These are phyloP conservation scores for Trichophyton simii DNA, from an alignment of 2,329 filamentous ascomycete species.

Conservation along the genomic window DNA sequence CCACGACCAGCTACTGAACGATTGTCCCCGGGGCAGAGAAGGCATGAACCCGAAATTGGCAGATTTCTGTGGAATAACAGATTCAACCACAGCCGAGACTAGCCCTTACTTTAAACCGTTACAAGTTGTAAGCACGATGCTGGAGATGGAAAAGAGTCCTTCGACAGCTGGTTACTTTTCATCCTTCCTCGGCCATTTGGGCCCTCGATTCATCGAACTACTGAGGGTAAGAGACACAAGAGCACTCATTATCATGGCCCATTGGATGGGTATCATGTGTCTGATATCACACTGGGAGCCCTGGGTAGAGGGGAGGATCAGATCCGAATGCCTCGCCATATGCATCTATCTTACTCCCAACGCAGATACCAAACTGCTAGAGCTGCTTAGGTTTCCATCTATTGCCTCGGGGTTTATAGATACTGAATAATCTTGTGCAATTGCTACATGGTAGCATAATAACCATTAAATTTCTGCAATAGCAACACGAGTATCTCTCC, in stretches of 20 bases:
- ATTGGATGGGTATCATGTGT: slow-evolving; percentile 26
- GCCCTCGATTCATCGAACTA: slow-evolving; percentile 18
- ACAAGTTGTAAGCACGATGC: slow-evolving; percentile 12
- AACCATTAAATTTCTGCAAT: neutral
- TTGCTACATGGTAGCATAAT: neutral
- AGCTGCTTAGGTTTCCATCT: slow-evolving; percentile 18
- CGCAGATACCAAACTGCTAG: slow-evolving; percentile 15
- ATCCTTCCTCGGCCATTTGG: slow-evolving; percentile 20
- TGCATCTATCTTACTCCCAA: slow-evolving; percentile 21
- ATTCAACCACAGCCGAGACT: slow-evolving; percentile 13
- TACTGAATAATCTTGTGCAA: neutral
- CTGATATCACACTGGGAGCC: slow-evolving; percentile 19
- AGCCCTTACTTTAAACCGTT: slow-evolving; percentile 20
- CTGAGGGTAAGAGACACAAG: slow-evolving; percentile 17
- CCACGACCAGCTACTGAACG: slow-evolving; percentile 13
- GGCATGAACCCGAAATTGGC: slow-evolving; percentile 19
- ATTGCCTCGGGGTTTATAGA: slow-evolving; percentile 16
- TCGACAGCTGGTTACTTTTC: slow-evolving; percentile 17
- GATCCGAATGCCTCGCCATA: slow-evolving; percentile 21
- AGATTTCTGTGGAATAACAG: slow-evolving; percentile 20
- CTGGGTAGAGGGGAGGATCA: slow-evolving; percentile 21
- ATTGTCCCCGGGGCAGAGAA: slow-evolving; percentile 15
- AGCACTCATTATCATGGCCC: slow-evolving; percentile 20
- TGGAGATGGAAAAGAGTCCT: slow-evolving; percentile 15
- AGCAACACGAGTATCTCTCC: no score